Percentiles rank a stretch among this genome's conserved stretches.
Evolutionary conservation across 805 yeast genomes (phyloP).

Genomic region (Hanseniaspora opuntiae): DNA sequence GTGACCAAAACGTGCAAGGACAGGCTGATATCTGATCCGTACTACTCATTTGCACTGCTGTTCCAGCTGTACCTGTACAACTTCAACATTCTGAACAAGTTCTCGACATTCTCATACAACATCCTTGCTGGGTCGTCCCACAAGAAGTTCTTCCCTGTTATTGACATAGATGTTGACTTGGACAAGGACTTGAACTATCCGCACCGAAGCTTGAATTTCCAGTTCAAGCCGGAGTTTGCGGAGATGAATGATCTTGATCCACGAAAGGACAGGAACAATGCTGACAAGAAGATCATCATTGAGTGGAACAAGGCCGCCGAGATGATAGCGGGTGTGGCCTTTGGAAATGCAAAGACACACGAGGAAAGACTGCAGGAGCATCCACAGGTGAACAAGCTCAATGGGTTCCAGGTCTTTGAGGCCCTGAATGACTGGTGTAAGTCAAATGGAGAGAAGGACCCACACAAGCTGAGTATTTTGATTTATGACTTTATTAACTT

Average conservation of each 20-base stretch:
- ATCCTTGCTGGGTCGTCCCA: neutral
- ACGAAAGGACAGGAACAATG: neutral
- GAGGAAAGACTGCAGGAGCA: neutral
- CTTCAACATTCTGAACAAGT: neutral
- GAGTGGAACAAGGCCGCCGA: neutral
- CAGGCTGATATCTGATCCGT: neutral
- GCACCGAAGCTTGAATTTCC: neutral
- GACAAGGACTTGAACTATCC: conserved; percentile 3
- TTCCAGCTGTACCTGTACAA: neutral
- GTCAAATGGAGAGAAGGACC: neutral
- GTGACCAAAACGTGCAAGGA: neutral
- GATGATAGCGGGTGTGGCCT: neutral
- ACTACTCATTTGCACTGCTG: neutral
- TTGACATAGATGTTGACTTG: neutral
- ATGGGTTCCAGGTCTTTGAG: conserved; percentile 6
- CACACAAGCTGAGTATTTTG: neutral
- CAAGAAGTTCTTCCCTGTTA: neutral
- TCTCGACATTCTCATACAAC: conserved; percentile 2
- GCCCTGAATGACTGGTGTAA: conserved; percentile 5
- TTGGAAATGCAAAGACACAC: neutral
- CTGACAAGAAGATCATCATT: neutral
- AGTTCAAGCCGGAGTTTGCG: neutral
- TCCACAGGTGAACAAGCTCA: conserved; percentile 8
- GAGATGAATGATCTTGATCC: neutral
- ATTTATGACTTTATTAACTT: neutral